Conservation (phyloP, 805 yeast species). For the Groenewaldozyma salmanticensis region DNA sequence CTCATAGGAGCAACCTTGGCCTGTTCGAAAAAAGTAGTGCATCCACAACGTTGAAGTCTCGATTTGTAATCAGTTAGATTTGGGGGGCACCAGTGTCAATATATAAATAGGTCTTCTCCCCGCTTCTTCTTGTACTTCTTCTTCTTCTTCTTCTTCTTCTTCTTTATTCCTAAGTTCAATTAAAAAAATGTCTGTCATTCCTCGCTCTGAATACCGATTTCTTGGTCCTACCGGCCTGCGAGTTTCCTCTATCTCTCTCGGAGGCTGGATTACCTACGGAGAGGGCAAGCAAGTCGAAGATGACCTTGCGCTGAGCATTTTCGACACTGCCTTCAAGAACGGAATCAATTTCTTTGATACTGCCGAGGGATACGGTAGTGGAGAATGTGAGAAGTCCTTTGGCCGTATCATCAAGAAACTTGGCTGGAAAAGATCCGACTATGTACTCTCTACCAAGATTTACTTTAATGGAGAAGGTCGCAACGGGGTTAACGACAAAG, state of each 20-base stretch:
- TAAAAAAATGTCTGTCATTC: slow-evolving; percentile 7
- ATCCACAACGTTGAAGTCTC: too few relatives aligned
- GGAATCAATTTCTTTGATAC: slow-evolving; percentile 26
- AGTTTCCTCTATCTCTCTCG: slow-evolving; percentile 23
- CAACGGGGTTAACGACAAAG: slow-evolving; percentile 19
- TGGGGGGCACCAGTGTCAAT: too few relatives aligned
- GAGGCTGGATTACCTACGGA: slow-evolving; percentile 25
- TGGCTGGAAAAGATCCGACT: slow-evolving; percentile 23
- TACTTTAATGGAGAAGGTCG: slow-evolving; percentile 21
- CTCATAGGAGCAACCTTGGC: too few relatives aligned
- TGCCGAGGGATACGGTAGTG: slow-evolving; percentile 22
- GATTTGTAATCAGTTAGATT: too few relatives aligned
- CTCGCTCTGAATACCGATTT: slow-evolving; percentile 20
- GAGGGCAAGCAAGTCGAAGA: slow-evolving; percentile 18
- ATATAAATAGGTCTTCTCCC: not conserved
- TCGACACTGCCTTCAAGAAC: slow-evolving; percentile 22
- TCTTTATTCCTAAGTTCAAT: not conserved
- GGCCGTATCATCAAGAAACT: slow-evolving; percentile 21
- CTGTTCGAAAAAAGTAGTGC: too few relatives aligned
- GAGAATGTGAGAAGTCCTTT: slow-evolving; percentile 22
- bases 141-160: not conserved
- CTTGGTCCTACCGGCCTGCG: slow-evolving; percentile 24
- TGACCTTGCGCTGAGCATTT: slow-evolving; percentile 17
- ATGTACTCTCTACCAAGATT: slow-evolving; percentile 24
- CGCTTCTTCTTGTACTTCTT: not conserved